Evolutionary conservation across 1,139 yeast genomes (phyloP).

Genomic region (Geotrichum fermentans): DNA sequence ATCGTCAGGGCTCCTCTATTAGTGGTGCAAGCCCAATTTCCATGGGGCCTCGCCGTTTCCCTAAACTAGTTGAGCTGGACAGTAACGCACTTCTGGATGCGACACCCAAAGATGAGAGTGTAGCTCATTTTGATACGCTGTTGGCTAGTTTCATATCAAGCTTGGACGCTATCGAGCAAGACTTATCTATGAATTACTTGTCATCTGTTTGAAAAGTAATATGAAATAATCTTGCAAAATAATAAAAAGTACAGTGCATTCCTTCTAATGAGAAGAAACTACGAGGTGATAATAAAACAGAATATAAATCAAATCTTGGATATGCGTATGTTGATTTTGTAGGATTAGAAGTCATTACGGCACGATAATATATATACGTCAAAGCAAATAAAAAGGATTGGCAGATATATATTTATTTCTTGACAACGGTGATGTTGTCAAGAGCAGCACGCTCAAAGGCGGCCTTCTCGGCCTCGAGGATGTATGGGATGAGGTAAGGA

Average conservation of each 20-base stretch:
- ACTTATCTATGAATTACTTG: conserved; percentile 8
- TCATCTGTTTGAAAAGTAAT: no score
- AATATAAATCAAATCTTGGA: no score
- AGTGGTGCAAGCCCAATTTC: not conserved
- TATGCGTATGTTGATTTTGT: no score
- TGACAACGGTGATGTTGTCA: conserved; percentile 60
- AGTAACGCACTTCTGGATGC: conserved; percentile 33
- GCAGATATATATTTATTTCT: no score
- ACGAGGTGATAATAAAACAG: no score
- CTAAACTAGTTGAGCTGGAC: conserved; percentile 29
- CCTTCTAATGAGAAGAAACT: no score
- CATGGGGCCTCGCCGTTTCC: conserved; percentile 21
- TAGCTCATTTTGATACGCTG: conserved; percentile 31
- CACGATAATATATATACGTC: no score
- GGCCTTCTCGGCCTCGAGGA: conserved; percentile 92
- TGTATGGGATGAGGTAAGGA: conserved; percentile 80
- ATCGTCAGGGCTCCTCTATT: not conserved
- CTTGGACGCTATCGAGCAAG: conserved; percentile 22
- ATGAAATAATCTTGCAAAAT: no score
- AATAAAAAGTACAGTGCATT: no score
- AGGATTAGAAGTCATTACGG: no score
- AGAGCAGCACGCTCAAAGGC: conserved; percentile 80
- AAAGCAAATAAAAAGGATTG: no score
- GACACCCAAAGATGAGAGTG: conserved; percentile 31
- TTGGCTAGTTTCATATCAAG: conserved; percentile 32